Conservation (phyloP, 2,329 filamentous ascomycete genomes). For the Penicillium sp. region DNA sequence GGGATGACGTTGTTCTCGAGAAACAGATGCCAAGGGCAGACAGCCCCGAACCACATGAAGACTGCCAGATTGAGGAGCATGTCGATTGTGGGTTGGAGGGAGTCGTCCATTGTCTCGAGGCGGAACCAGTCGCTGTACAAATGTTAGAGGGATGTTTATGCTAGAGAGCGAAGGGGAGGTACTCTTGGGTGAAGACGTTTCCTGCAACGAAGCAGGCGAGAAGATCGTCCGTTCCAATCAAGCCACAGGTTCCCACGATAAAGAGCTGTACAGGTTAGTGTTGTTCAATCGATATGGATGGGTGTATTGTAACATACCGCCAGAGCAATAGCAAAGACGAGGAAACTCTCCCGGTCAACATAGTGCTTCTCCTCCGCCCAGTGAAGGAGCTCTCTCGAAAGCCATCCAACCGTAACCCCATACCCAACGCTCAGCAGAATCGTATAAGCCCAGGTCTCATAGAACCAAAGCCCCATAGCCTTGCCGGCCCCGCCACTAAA, state of each 20-base stretch:
- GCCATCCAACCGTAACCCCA: constrained; percentile 76
- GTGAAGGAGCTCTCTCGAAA: constrained; percentile 80
- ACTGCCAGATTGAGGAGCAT: constrained; percentile 90
- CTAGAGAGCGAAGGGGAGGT: constrained; percentile 27
- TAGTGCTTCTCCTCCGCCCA: constrained; percentile 82
- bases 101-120: constrained; percentile 84
- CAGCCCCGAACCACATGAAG: constrained; percentile 89
- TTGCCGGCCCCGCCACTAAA: constrained; percentile 63
- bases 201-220: constrained; percentile 92
- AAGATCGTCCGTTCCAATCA: constrained; percentile 88
- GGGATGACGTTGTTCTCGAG: constrained; percentile 70
- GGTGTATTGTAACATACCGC: constrained; percentile 53
- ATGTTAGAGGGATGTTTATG: constrained; percentile 16
- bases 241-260: constrained; percentile 81
- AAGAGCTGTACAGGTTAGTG: constrained; percentile 62
- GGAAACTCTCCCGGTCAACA: constrained; percentile 84
- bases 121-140: constrained; percentile 78
- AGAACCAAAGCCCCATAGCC: constrained; percentile 82
- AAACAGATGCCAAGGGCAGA: constrained; percentile 80
- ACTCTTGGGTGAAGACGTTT: constrained; percentile 88
- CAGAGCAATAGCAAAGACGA: constrained; percentile 83
- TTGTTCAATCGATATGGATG: not conserved
- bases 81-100: constrained; percentile 90
- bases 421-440: constrained; percentile 80
- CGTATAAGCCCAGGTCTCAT: constrained; percentile 82